These are phyloP conservation scores for Penicillium psychrofluorescens DNA, from an alignment of 495 filamentous ascomycete genomes.

Conservation along the genomic window DNA sequence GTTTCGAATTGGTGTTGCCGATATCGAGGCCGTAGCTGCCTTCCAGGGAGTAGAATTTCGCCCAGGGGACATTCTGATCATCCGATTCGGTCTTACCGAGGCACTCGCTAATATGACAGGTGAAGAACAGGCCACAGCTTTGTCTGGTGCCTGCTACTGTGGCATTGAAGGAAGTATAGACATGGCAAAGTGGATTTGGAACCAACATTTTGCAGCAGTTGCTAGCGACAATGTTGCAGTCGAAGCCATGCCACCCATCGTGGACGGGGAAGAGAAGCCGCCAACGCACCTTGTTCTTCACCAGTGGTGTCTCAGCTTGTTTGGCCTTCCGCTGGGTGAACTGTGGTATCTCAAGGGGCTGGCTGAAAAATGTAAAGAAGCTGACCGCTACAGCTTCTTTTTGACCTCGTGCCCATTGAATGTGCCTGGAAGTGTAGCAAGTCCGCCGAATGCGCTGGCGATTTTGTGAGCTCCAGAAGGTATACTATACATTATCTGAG, in stretches of 20 bases:
- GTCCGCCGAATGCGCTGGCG: slow-evolving; percentile 33
- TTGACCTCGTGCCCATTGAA: slow-evolving; percentile 40
- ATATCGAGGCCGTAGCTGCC: slow-evolving; percentile 25
- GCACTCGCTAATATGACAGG: slow-evolving; percentile 18
- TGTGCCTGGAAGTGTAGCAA: slow-evolving; percentile 34
- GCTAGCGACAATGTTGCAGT: slow-evolving; percentile 24
- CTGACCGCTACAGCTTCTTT: slow-evolving; percentile 33
- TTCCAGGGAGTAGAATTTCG: slow-evolving; percentile 25
- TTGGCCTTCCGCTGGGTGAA: slow-evolving; percentile 52
- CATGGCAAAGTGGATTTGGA: slow-evolving; percentile 26
- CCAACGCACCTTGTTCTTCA: slow-evolving; percentile 23
- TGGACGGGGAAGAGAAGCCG: slow-evolving; percentile 7
- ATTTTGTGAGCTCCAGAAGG: slow-evolving; percentile 20
- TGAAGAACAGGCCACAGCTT: slow-evolving; percentile 18
- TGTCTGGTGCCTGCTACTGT: slow-evolving; percentile 1
- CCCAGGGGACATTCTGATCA: slow-evolving; percentile 36
- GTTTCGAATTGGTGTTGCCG: slow-evolving; percentile 21
- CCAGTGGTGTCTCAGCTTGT: slow-evolving; percentile 30
- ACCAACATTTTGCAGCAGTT: slow-evolving; percentile 24
- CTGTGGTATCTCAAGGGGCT: slow-evolving; percentile 53
- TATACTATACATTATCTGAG: not conserved
- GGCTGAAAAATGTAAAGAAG: slow-evolving; percentile 37
- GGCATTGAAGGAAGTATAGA: slow-evolving; percentile 19
- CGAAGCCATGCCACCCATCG: slow-evolving; percentile 17
- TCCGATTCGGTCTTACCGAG: slow-evolving; percentile 39